Evolutionary conservation across 2,329 filamentous ascomycete genomes (phyloP).

Genomic region (Hymenoscyphus albidus): DNA sequence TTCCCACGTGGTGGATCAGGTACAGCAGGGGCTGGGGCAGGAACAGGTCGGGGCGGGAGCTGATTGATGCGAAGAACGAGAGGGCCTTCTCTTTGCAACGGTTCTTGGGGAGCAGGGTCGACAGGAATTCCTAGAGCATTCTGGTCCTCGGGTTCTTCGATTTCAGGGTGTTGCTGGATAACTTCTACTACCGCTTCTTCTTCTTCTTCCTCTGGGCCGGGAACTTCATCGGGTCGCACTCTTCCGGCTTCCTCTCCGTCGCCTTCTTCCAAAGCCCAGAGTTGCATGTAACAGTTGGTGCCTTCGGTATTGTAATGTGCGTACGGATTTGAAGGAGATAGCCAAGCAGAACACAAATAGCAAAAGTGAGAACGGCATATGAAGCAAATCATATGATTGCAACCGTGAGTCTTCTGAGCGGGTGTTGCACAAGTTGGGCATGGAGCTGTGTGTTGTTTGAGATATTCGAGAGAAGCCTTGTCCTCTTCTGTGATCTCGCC

Average conservation of each 20-base stretch:
- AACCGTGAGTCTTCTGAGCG: slow-evolving; percentile 86
- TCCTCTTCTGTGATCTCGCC: slow-evolving; percentile 79
- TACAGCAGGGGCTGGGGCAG: slow-evolving; percentile 22
- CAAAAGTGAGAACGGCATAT: slow-evolving; percentile 91
- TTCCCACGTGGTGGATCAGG: slow-evolving; percentile 23
- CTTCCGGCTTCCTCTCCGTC: slow-evolving; percentile 50
- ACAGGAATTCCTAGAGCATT: slow-evolving; percentile 8
- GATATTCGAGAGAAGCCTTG: slow-evolving; percentile 79
- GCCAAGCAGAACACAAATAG: slow-evolving; percentile 87
- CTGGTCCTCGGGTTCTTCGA: slow-evolving; percentile 17
- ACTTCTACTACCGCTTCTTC: slow-evolving; percentile 2
- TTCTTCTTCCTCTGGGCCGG: slow-evolving; percentile 17
- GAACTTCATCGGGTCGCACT: slow-evolving; percentile 9
- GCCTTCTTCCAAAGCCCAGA: slow-evolving; percentile 87
- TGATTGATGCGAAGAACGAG: slow-evolving; percentile 35
- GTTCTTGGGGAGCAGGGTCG: slow-evolving; percentile 10
- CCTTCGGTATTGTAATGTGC: slow-evolving; percentile 74
- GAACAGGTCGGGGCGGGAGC: slow-evolving; percentile 22
- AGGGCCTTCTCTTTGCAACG: slow-evolving; percentile 33
- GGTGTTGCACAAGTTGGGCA: slow-evolving; percentile 86
- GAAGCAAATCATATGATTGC: slow-evolving; percentile 95
- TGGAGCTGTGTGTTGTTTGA: slow-evolving; percentile 74
- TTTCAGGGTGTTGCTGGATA: slow-evolving; percentile 13
- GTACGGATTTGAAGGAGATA: slow-evolving; percentile 78
- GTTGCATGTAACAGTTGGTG: slow-evolving; percentile 72